Evolutionary conservation across 768 basidiomycete genomes (phyloP), one percentile per base, ranked within the genome.

Genomic region (Suillus luteus): DNA sequence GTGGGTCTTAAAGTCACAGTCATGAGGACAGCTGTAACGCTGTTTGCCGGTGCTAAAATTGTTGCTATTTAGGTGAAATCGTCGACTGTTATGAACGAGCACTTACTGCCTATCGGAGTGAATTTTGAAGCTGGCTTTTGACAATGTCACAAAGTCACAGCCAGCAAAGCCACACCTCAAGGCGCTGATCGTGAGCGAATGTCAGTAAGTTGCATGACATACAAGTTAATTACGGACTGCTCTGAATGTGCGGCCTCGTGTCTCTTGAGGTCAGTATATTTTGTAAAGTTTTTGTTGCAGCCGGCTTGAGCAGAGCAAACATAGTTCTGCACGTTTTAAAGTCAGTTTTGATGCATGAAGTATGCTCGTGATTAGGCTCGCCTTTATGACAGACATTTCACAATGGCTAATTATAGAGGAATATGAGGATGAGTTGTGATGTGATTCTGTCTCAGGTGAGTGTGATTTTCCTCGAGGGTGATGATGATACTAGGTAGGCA

Each of bases 71-170:
- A 17, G 31, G 11, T 24, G 14, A n/a, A 5, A 58, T 1, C 12
- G 6, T 33, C 46, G 49, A 35, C 27, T 11, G 5, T 14, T 1
- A 12, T 24, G 46, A 43, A 17, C 9, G 5, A 27, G 24, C 10
- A 49, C 67, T 35, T 46, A 74, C 73, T 73, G 72, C 31, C 1
- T 65, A 14, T 55, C 60, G 2, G 59, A 15, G 41, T 75, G 75
- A 11, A 76, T 67, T 1, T 2, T 4, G 1, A 76, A 66, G 40
- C 68, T 70, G 62, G 64, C 67, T 55, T 67, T 72, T 27, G 63
- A 64, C 22, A 67, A 51, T 15, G 66, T 67, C 7, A 37, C 55
- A 35, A 69, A 73, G 1, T 27, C 15, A 31, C 72, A 73, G 17
- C 11, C 5, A 1, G 67, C 5, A 6, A 55, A 44, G 22, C 27